A percentile compares a stretch with the other conserved stretches of the same genome.
phyloP scores from a whole-genome alignment of 106 monocot genomes.

The Cymbidium sinense region DNA sequence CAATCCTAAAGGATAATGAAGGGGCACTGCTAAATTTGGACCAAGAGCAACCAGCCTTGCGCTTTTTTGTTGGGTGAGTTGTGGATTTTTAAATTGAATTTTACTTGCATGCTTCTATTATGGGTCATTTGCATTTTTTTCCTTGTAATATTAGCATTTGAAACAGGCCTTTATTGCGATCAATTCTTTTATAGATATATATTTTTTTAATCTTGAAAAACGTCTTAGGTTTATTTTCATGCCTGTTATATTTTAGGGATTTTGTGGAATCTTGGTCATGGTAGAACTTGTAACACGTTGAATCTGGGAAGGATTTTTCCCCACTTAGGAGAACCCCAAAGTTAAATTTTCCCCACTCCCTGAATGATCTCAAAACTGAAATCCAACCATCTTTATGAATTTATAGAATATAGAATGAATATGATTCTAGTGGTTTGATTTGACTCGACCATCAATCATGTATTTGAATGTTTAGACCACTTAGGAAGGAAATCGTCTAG shows the following conservation, averaged over 20 bases:
- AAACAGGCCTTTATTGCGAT: background rate
- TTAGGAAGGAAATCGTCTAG: too few relatives aligned
- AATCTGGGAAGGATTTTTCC: too few relatives aligned
- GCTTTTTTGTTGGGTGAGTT: constrained; percentile 92
- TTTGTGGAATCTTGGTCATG: background rate
- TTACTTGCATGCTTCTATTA: background rate
- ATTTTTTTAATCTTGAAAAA: background rate
- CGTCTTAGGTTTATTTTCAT: background rate
- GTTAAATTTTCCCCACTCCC: too few relatives aligned
- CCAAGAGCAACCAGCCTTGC: constrained; percentile 96
- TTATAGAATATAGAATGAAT: too few relatives aligned
- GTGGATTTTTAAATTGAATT: background rate
- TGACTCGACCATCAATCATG: too few relatives aligned
- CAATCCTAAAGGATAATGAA: constrained; percentile 89
- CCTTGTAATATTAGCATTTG: background rate
- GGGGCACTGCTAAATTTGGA: constrained; percentile 94
- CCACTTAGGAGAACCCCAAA: too few relatives aligned
- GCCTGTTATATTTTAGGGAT: background rate
- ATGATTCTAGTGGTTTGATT: too few relatives aligned
- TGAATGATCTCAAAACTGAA: too few relatives aligned
- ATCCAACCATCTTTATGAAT: too few relatives aligned
- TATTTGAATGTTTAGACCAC: too few relatives aligned
- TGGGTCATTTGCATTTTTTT: background rate
- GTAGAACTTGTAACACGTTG: too few relatives aligned
- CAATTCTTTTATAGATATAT: background rate